These are phyloP conservation scores for Arthroderma sp. DNA, from an alignment of 2,329 filamentous ascomycete genomes.

Conservation along the genomic window DNA sequence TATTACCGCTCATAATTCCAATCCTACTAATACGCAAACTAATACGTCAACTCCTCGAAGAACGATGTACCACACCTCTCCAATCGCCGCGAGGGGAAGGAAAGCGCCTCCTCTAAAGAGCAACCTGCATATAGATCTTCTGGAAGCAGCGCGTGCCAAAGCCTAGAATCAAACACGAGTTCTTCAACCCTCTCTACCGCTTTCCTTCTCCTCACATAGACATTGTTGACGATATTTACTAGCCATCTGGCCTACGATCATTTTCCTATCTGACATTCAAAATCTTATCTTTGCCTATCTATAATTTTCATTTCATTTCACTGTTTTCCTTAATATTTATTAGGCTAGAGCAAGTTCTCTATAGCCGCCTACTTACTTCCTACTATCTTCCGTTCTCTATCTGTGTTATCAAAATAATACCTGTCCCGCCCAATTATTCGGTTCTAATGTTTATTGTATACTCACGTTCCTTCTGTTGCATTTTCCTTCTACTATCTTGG, in stretches of 20 bases:
- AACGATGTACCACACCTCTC: neutral
- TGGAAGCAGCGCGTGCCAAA: constrained; percentile 3
- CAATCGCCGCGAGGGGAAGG: neutral
- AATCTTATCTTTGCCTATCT: neutral
- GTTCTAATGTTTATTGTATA: too few relatives aligned
- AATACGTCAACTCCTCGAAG: neutral
- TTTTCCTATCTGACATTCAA: neutral
- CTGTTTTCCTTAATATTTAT: too few relatives aligned
- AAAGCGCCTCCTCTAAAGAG: constrained; percentile 9
- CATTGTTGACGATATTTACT: neutral
- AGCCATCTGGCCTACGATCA: neutral
- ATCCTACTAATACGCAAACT: neutral
- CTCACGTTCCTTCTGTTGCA: too few relatives aligned
- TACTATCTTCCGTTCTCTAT: too few relatives aligned
- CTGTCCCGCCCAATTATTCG: too few relatives aligned
- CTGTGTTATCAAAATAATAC: too few relatives aligned
- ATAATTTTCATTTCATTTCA: neutral
- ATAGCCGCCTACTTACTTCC: too few relatives aligned
- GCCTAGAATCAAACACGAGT: neutral
- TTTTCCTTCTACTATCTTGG: too few relatives aligned
- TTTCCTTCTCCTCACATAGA: neutral
- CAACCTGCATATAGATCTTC: constrained; percentile 9
- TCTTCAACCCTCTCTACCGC: neutral
- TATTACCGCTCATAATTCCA: neutral
- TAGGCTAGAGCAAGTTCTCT: too few relatives aligned